These are phyloP conservation scores for Aspergillus hancockii DNA, from an alignment of 495 filamentous ascomycete species.

Conservation along the genomic window DNA sequence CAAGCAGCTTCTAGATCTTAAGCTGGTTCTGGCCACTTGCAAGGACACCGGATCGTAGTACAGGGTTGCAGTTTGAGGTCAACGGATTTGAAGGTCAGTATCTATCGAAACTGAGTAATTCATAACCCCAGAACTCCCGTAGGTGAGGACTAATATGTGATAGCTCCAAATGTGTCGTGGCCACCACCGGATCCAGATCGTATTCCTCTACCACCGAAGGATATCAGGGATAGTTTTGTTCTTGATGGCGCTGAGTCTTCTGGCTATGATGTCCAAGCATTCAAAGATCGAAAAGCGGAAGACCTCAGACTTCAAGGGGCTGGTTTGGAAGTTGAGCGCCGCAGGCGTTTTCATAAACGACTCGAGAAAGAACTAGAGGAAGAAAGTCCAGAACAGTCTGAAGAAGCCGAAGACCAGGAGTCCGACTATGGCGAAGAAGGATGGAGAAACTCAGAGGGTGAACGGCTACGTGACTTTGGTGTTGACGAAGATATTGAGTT, in stretches of 20 bases:
- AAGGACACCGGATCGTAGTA: constrained; percentile 50
- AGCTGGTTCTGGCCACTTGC: constrained; percentile 69
- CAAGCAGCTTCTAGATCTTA: constrained; percentile 33
- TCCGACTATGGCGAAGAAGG: constrained; percentile 55
- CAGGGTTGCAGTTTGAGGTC: constrained; percentile 69
- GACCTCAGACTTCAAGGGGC: constrained; percentile 48
- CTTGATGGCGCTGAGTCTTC: constrained; percentile 35
- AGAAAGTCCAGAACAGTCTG: constrained; percentile 22
- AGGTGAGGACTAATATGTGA: not conserved
- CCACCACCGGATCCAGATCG: constrained; percentile 91
- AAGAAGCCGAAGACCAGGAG: constrained; percentile 28
- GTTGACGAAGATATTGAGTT: constrained; percentile 83
- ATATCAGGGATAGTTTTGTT: constrained; percentile 25
- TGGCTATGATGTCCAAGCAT: constrained; percentile 53
- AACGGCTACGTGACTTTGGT: constrained; percentile 83
- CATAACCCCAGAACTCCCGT: not conserved
- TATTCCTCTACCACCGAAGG: constrained; percentile 50
- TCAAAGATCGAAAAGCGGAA: constrained; percentile 55
- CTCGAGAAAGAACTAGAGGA: constrained; percentile 41
- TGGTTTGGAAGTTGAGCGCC: constrained; percentile 36
- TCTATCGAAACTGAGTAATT: not conserved
- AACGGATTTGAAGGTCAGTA: constrained; percentile 82
- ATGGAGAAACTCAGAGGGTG: constrained; percentile 87
- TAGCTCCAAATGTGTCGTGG: constrained; percentile 63
- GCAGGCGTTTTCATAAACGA: constrained; percentile 54